Percentiles rank a stretch among this genome's conserved stretches.
Evolutionary conservation across 169 alveolate species (phyloP).

Genomic region (Cryptosporidium parvum): DNA sequence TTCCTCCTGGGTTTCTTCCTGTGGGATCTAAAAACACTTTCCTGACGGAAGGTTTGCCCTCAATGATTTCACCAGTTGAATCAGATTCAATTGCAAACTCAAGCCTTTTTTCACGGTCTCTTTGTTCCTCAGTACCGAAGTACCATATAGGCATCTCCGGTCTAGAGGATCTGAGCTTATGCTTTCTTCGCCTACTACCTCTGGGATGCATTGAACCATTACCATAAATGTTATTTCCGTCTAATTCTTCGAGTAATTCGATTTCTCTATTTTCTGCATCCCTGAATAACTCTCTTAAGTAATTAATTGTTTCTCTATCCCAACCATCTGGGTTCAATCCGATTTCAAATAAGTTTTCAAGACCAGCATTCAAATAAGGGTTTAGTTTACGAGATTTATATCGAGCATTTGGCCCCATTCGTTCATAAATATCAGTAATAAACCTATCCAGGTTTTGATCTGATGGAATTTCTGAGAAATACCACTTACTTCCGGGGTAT

Average conservation of each 20-base stretch:
- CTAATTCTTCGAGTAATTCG: constrained; percentile 31
- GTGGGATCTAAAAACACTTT: constrained; percentile 41
- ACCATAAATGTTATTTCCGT: neutral
- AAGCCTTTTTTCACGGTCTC: constrained; percentile 49
- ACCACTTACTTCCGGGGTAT: constrained; percentile 59
- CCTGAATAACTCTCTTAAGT: constrained; percentile 50
- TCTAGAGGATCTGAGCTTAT: constrained; percentile 5
- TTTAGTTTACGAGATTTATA: neutral
- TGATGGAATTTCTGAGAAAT: constrained; percentile 62
- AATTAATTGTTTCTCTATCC: constrained; percentile 64
- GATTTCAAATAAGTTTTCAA: neutral
- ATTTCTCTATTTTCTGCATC: constrained; percentile 66
- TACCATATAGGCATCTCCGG: constrained; percentile 70
- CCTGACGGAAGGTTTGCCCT: constrained; percentile 1
- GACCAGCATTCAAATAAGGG: constrained; percentile 5
- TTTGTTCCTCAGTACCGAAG: constrained; percentile 66
- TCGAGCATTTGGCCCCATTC: neutral
- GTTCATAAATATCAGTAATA: constrained; percentile 36
- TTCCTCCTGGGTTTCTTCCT: constrained; percentile 11
- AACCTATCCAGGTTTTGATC: constrained; percentile 32
- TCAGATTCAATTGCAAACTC: constrained; percentile 58
- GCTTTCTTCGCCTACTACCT: constrained; percentile 1
- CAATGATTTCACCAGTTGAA: constrained; percentile 23
- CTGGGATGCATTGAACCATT: neutral
- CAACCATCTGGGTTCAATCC: constrained; percentile 9